These are phyloP conservation scores for Datisca glomerata DNA, from an alignment of 306 rosid genomes.

Conservation along the genomic window DNA sequence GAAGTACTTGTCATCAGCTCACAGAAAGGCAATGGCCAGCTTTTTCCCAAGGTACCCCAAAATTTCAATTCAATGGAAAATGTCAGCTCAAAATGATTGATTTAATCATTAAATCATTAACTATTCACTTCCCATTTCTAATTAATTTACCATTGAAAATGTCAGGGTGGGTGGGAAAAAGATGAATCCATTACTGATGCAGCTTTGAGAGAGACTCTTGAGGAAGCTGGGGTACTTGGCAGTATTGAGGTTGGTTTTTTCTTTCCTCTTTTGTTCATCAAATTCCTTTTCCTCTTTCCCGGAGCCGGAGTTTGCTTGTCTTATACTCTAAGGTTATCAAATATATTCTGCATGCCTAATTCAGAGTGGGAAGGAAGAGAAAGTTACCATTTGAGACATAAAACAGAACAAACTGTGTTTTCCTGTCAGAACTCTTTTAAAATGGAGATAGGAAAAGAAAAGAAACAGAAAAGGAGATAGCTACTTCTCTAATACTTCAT, in stretches of 20 bases:
- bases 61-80: not conserved
- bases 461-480: too few relatives aligned
- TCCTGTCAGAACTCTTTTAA: too few relatives aligned
- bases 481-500: too few relatives aligned
- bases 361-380: too few relatives aligned
- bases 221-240: constrained; percentile 92
- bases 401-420: too few relatives aligned
- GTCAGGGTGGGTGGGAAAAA: constrained; percentile 90
- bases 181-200: constrained; percentile 87
- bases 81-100: not conserved
- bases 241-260: constrained; percentile 39
- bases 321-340: too few relatives aligned
- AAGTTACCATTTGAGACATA: too few relatives aligned
- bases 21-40: constrained; percentile 78
- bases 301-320: not conserved
- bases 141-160: not conserved
- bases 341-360: too few relatives aligned
- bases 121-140: too few relatives aligned
- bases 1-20: constrained; percentile 82
- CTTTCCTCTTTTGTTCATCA: not conserved
- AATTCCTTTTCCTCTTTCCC: not conserved
- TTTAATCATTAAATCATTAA: not conserved
- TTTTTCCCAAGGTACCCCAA: constrained; percentile 70
- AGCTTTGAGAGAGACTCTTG: constrained; percentile 72
- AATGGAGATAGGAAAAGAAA: too few relatives aligned